Conservation (phyloP, 2,329 filamentous ascomycete species). For the Cladosporium halotolerans region DNA sequence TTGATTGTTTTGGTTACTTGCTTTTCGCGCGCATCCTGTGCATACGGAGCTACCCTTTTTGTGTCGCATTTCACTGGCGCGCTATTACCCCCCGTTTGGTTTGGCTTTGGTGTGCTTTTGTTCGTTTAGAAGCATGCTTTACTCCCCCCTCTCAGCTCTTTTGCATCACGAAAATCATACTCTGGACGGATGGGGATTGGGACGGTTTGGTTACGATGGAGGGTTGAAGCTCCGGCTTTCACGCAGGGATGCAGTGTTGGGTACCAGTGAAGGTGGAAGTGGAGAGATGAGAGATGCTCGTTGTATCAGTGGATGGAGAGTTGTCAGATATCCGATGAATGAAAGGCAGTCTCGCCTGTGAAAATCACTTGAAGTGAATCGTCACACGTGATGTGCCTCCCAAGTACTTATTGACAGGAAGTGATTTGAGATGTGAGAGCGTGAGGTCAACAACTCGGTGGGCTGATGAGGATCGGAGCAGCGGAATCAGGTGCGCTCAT, state of each 20-base stretch:
- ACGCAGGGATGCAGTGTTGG: not conserved
- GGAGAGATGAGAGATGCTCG: not conserved
- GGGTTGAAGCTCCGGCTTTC: not conserved
- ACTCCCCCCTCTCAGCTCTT: not conserved
- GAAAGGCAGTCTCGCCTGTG: too few species aligned
- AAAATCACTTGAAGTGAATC: too few species aligned
- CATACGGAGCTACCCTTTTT: not conserved
- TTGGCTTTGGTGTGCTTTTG: not conserved
- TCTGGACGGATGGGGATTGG: not conserved
- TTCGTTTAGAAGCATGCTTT: not conserved
- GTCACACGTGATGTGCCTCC: too few species aligned
- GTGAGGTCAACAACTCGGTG: too few species aligned
- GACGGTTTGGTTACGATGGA: not conserved
- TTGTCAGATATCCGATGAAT: too few species aligned
- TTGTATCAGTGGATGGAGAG: not conserved
- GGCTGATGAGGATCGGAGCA: too few species aligned
- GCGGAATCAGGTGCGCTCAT: too few species aligned
- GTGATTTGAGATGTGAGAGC: too few species aligned
- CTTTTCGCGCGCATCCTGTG: not conserved
- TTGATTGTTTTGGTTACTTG: not conserved
- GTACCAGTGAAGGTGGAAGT: not conserved
- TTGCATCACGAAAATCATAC: not conserved
- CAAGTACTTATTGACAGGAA: too few species aligned
- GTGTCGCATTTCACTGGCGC: conserved; percentile 11
- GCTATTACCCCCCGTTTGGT: conserved; percentile 7